Evolutionary conservation across 78 protist species (phyloP).

Genomic region (Speleostelium caveatum): DNA sequence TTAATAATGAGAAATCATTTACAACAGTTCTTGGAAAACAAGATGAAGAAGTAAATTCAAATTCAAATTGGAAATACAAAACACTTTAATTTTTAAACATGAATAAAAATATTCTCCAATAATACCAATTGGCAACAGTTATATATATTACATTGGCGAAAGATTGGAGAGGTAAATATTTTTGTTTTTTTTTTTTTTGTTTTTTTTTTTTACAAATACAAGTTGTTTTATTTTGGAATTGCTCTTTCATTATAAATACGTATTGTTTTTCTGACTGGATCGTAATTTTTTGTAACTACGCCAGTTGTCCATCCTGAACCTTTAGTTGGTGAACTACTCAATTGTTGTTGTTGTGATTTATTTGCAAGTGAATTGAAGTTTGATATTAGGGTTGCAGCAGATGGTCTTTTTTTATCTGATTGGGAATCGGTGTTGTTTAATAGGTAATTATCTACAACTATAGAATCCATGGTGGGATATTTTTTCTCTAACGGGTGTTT

Average conservation of each 20-base stretch:
- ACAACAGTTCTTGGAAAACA: conserved; percentile 36
- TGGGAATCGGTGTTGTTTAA: too few species aligned
- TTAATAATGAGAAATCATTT: background rate
- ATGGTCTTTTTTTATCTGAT: background rate
- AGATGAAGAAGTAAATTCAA: background rate
- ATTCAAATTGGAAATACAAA: conserved; percentile 2
- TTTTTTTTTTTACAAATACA: too few species aligned
- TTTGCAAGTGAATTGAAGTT: conserved; percentile 3
- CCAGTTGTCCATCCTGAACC: conserved; percentile 25
- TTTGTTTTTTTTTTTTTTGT: too few species aligned
- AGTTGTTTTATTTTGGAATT: too few species aligned
- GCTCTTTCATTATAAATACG: too few species aligned
- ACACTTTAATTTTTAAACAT: background rate
- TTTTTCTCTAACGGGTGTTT: background rate
- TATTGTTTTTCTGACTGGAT: conserved; percentile 6
- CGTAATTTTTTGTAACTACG: conserved; percentile 5
- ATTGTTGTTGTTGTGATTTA: background rate
- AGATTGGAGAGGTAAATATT: too few species aligned
- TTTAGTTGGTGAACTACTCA: background rate
- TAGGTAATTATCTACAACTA: background rate
- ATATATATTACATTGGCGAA: too few species aligned
- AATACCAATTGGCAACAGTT: too few species aligned
- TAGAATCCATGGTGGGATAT: background rate
- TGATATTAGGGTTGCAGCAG: conserved; percentile 21
- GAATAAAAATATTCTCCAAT: too few species aligned